Evolutionary conservation across 2,329 filamentous ascomycete species (phyloP), one percentile per base, ranked within the genome.

Genomic region (Fusarium chlamydosporum): DNA sequence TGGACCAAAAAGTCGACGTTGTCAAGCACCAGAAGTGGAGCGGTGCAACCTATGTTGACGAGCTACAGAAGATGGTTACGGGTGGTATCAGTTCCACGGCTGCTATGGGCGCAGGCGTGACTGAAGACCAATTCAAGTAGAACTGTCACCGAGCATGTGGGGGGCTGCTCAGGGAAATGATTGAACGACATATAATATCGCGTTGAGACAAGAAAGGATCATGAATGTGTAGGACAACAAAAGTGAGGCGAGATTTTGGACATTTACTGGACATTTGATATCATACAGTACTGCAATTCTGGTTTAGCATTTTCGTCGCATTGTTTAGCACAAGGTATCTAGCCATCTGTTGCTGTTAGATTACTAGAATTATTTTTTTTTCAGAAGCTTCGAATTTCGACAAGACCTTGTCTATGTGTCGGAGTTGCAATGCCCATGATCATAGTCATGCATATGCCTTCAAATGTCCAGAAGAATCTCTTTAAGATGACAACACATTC

Each of bases 1-100:
- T 97, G 85, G 93, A 92, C 67, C 86, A 87, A 63, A 91, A 91
- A 65, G 90, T 97, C 65, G 96, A 99, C 78, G 96, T 99, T 38
- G 93, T 99, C 70, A 97, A 93, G 82, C 96, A 99, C 84, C 96
- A 99, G 88, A 99, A 98, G 82, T 99, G 96, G 96, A 93, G 89
- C 75, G 96, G 96, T 50, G 96, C 96, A 23, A 94, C 92, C 72
- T 98, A 98, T 78, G 92, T 95, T 20, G 96, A 99, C 79, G 94
- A 97, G 80, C 78, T 97, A 83, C 84, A 97, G 80, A 97, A 97
- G 88, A 97, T 99, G 94, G 92, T 99, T 34, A 94, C 90, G 6
- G 96, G 96, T 3, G 96, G 96, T 70, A 90, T 98, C 58, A 94
- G 90, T 79, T 94, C 90, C 68, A 98, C 95, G 2, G 92, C 92